Conservation (phyloP, 2,329 filamentous ascomycete genomes). For the Epichloe gansuensis region DNA sequence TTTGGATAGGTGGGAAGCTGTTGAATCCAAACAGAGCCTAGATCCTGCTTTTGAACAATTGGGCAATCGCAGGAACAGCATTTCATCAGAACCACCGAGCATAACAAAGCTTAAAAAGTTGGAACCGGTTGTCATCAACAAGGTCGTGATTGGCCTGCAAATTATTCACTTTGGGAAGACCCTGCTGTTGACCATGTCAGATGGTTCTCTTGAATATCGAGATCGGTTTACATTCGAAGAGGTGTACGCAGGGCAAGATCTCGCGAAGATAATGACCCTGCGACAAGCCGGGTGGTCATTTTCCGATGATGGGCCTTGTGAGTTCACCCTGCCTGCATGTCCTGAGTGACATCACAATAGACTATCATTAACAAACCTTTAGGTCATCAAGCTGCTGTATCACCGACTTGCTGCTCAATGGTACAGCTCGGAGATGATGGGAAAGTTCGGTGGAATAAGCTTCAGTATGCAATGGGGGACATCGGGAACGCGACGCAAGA, state of each 20-base stretch:
- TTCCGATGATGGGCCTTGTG: constrained; percentile 50
- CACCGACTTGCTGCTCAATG: constrained; percentile 46
- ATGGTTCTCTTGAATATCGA: constrained; percentile 70
- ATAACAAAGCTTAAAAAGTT: constrained; percentile 43
- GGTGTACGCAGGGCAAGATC: constrained; percentile 50
- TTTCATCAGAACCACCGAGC: constrained; percentile 20
- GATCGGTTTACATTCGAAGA: constrained; percentile 62
- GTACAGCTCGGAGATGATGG: constrained; percentile 46
- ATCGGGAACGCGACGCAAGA: constrained; percentile 35
- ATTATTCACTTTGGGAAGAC: constrained; percentile 58
- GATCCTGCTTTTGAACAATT: constrained; percentile 71
- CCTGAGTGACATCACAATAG: background rate
- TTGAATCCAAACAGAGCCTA: constrained; percentile 52
- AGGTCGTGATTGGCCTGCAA: constrained; percentile 56
- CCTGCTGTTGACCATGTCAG: constrained; percentile 61
- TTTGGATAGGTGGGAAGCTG: constrained; percentile 71
- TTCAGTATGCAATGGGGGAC: constrained; percentile 37
- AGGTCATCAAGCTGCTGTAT: constrained; percentile 49
- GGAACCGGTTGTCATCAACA: constrained; percentile 56
- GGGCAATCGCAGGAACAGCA: constrained; percentile 45
- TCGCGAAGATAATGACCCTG: constrained; percentile 54
- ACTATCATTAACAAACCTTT: constrained; percentile 6
- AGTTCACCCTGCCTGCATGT: constrained; percentile 13
- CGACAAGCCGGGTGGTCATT: constrained; percentile 70
- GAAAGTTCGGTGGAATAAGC: constrained; percentile 43